phyloP scores from a whole-genome alignment of 345 rosid genomes.

The Citrus hindsii region DNA sequence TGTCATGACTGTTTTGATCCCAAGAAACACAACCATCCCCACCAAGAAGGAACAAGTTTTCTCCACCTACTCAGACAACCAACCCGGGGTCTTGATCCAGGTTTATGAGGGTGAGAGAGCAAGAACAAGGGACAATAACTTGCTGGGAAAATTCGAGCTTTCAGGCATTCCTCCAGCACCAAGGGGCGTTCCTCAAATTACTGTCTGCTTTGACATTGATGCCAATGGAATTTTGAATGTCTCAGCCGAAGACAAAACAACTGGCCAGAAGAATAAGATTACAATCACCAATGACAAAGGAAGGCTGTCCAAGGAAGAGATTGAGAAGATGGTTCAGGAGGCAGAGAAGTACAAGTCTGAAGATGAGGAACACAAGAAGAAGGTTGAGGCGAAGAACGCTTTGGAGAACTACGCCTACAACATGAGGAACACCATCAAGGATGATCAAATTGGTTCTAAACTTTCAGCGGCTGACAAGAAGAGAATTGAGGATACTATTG shows the following conservation, averaged over 20 bases:
- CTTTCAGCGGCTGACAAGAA: constrained; percentile 50
- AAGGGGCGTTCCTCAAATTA: constrained; percentile 29
- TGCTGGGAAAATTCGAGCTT: constrained; percentile 41
- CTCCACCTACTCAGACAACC: constrained; percentile 28
- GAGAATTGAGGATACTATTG: constrained; percentile 59
- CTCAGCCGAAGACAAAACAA: constrained; percentile 63
- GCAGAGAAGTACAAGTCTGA: constrained; percentile 65
- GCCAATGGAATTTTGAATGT: constrained; percentile 49
- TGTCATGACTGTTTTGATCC: constrained; percentile 36
- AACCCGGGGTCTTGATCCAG: constrained; percentile 29
- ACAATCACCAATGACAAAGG: constrained; percentile 68
- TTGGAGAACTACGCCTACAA: constrained; percentile 44
- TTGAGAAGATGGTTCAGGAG: constrained; percentile 64
- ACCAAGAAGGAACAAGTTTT: constrained; percentile 35
- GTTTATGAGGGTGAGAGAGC: constrained; percentile 30
- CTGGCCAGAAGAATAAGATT: constrained; percentile 67
- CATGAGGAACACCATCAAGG: constrained; percentile 62
- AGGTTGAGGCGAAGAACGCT: constrained; percentile 58
- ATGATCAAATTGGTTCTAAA: constrained; percentile 50
- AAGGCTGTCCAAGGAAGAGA: constrained; percentile 52
- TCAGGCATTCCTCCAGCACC: constrained; percentile 46
- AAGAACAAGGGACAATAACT: constrained; percentile 31
- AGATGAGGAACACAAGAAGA: constrained; percentile 65
- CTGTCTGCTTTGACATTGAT: constrained; percentile 14
- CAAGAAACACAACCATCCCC: constrained; percentile 35